Evolutionary conservation across 768 basidiomycete genomes (phyloP).

Genomic region (Tephrocybe sp.): DNA sequence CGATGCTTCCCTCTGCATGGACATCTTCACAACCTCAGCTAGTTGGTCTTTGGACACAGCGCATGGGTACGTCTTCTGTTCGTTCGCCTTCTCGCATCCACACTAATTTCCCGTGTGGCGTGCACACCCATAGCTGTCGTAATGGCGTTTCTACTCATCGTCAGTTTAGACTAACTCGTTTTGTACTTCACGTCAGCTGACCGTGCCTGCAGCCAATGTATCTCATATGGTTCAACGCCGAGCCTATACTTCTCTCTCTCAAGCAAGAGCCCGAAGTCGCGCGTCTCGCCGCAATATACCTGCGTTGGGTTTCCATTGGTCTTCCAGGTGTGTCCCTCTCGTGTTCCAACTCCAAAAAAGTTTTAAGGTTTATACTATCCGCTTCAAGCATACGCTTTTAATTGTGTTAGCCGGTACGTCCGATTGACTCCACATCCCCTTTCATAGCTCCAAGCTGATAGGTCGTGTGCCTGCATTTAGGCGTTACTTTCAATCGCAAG

Average conservation of each 20-base stretch:
- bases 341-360: not conserved
- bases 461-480: conserved; percentile 22
- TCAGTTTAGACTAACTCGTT: conserved; percentile 34
- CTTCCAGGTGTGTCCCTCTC: conserved; percentile 61
- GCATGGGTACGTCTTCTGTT: conserved; percentile 63
- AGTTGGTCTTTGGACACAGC: conserved; percentile 88
- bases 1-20: conserved; percentile 93
- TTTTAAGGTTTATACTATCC: not conserved
- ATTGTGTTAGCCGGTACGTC: conserved; percentile 43
- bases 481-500: conserved; percentile 84
- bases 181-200: conserved; percentile 16
- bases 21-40: conserved; percentile 80
- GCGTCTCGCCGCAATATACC: conserved; percentile 68
- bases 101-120: conserved; percentile 1
- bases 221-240: conserved; percentile 80
- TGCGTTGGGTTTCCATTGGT: conserved; percentile 73
- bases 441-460: not conserved
- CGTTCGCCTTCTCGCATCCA: too few relatives aligned
- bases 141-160: conserved; percentile 54
- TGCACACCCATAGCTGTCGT: conserved; percentile 49
- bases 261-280: conserved; percentile 87
- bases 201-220: conserved; percentile 43
- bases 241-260: conserved; percentile 69
- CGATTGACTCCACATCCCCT: not conserved
- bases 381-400: conserved; percentile 45